A percentile compares a stretch with the other conserved stretches of the same genome.
phyloP scores from a whole-genome alignment of 2,329 filamentous ascomycete species.

The Paracorniculantispora psalliotae region DNA sequence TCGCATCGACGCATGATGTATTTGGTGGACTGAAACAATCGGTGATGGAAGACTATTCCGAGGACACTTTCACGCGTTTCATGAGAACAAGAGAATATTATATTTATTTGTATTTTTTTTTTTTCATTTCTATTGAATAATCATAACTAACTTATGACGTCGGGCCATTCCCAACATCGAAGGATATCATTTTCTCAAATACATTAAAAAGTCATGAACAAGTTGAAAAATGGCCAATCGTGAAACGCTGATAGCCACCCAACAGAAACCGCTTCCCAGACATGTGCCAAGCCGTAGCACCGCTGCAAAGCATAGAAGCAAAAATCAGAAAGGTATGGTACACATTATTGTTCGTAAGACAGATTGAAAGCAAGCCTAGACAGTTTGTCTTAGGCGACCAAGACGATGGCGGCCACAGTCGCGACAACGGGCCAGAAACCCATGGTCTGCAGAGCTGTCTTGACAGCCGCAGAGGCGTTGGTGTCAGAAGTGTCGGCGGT shows the following conservation, averaged over 20 bases:
- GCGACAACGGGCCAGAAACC: conserved; percentile 48
- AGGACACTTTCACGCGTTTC: not conserved
- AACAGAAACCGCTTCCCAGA: not conserved
- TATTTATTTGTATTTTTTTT: not conserved
- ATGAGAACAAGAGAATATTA: not conserved
- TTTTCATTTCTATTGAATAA: not conserved
- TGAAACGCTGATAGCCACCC: not conserved
- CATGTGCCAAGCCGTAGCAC: not conserved
- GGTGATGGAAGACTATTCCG: not conserved
- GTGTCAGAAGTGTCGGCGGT: conserved; percentile 31
- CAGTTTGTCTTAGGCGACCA: conserved; percentile 30
- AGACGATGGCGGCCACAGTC: conserved; percentile 40
- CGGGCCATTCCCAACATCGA: not conserved
- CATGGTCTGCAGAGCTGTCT: conserved; percentile 30
- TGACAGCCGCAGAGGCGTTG: conserved; percentile 29
- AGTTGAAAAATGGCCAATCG: not conserved
- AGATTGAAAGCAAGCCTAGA: not conserved
- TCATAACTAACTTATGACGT: not conserved
- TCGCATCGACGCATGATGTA: not conserved
- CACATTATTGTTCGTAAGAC: conserved; percentile 1
- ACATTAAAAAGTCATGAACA: not conserved
- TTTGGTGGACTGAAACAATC: conserved; percentile 1
- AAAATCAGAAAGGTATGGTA: not conserved
- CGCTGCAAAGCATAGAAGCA: not conserved
- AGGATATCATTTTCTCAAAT: conserved; percentile 8